Evolutionary conservation across 2,329 filamentous ascomycete species (phyloP).

Genomic region (Fusarium sambucinum): DNA sequence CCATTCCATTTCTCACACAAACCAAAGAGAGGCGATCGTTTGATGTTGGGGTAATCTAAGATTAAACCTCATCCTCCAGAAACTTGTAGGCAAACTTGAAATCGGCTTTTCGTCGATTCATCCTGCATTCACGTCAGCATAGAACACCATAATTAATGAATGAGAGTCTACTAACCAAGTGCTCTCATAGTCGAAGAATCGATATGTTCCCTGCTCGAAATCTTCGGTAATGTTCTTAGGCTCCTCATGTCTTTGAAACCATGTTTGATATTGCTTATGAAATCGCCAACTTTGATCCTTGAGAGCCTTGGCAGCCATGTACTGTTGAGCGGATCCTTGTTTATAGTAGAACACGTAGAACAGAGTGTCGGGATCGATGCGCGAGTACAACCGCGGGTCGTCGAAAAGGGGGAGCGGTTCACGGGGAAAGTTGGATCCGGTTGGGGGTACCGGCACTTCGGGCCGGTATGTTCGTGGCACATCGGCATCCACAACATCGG

Average conservation of each 20-base stretch:
- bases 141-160: background rate
- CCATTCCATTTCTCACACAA: constrained; percentile 30
- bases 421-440: constrained; percentile 87
- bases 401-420: constrained; percentile 93
- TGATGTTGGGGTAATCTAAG: background rate
- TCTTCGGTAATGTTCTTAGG: constrained; percentile 99
- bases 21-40: constrained; percentile 6
- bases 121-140: constrained; percentile 69
- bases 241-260: constrained; percentile 98
- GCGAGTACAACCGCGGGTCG: constrained; percentile 85
- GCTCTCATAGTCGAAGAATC: constrained; percentile 99
- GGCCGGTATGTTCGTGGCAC: constrained; percentile 87
- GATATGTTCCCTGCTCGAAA: constrained; percentile 98
- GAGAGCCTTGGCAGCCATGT: constrained; percentile 92
- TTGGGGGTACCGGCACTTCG: constrained; percentile 79
- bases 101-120: constrained; percentile 97
- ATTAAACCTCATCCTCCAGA: constrained; percentile 87
- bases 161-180: constrained; percentile 79
- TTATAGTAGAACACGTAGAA: constrained; percentile 99
- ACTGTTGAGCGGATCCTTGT: constrained; percentile 95
- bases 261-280: constrained; percentile 99
- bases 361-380: constrained; percentile 94
- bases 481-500: constrained; percentile 83
- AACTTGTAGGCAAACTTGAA: constrained; percentile 99
- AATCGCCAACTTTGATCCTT: constrained; percentile 99